Conservation (phyloP, 441 rosid species). For the Rhodomyrtus psidioides region DNA sequence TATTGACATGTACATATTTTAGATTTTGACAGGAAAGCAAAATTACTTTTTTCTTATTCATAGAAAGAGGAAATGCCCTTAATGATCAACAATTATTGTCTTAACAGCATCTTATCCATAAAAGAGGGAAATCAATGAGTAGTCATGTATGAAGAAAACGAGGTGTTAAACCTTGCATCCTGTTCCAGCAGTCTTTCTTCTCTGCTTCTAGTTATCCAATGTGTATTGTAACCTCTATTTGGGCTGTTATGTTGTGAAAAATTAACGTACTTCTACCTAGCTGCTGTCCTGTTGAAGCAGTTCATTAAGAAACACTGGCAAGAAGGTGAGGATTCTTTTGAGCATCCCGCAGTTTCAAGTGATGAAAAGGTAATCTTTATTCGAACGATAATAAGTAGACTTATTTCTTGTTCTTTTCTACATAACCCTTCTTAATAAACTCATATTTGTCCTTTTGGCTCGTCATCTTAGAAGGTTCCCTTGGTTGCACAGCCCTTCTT, state of each 20-base stretch:
- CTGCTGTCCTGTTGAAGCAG: conserved; percentile 86
- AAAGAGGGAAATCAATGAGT: neutral
- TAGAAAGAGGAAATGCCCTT: neutral
- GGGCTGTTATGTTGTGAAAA: conserved; percentile 14
- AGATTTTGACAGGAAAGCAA: neutral
- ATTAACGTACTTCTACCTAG: conserved; percentile 69
- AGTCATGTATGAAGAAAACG: neutral
- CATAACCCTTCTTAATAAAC: neutral
- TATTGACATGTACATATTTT: neutral
- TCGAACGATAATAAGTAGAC: neutral
- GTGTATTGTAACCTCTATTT: neutral
- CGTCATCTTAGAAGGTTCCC: neutral
- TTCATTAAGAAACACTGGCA: conserved; percentile 90
- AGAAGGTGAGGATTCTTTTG: conserved; percentile 77
- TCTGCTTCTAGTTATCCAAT: neutral
- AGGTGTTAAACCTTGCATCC: neutral
- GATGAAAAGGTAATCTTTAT: conserved; percentile 61
- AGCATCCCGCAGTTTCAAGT: conserved; percentile 60
- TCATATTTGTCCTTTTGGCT: neutral
- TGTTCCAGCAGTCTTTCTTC: neutral
- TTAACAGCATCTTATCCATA: neutral
- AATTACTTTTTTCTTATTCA: neutral
- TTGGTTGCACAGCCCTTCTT: neutral
- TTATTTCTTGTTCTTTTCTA: neutral
- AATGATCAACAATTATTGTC: neutral